A percentile compares a stretch with the other conserved stretches of the same genome.
Evolutionary conservation across 495 filamentous ascomycete species (phyloP).

Genomic region (Tuber melanosporum): DNA sequence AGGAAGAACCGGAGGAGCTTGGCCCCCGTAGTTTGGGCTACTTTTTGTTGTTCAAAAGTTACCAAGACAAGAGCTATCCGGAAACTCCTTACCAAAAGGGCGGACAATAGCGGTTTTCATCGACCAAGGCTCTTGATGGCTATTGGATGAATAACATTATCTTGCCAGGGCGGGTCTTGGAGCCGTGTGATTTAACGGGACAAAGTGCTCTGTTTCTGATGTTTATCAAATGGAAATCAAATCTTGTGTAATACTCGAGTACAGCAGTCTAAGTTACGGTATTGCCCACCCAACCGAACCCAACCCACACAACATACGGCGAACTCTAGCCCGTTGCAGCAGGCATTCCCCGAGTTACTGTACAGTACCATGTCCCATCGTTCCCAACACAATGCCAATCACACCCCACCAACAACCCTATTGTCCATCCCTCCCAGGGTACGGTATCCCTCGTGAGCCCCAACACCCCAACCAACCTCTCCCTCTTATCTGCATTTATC

Average conservation of each 20-base stretch:
- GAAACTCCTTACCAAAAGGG: too few species aligned
- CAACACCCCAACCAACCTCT: constrained; percentile 28
- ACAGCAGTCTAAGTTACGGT: not conserved
- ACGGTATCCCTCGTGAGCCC: not conserved
- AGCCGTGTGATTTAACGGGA: too few species aligned
- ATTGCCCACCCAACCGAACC: not conserved
- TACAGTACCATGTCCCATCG: not conserved
- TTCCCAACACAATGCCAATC: not conserved
- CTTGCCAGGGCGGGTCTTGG: too few species aligned
- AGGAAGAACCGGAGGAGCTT: too few species aligned
- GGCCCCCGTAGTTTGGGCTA: too few species aligned
- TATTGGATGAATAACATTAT: too few species aligned
- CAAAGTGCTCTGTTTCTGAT: too few species aligned
- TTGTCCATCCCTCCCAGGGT: constrained; percentile 12
- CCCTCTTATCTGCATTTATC: constrained; percentile 45
- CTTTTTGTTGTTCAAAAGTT: too few species aligned
- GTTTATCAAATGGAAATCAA: not conserved
- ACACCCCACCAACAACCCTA: not conserved
- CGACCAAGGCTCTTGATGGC: too few species aligned
- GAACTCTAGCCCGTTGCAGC: not conserved
- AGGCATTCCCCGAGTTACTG: not conserved
- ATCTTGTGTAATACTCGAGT: not conserved
- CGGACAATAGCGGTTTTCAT: too few species aligned
- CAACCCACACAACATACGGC: not conserved
- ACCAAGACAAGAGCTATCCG: too few species aligned